Base-by-base conservation (phyloP, 352 stramenopile species). In the Halophytophthora batemanensis region DNA sequence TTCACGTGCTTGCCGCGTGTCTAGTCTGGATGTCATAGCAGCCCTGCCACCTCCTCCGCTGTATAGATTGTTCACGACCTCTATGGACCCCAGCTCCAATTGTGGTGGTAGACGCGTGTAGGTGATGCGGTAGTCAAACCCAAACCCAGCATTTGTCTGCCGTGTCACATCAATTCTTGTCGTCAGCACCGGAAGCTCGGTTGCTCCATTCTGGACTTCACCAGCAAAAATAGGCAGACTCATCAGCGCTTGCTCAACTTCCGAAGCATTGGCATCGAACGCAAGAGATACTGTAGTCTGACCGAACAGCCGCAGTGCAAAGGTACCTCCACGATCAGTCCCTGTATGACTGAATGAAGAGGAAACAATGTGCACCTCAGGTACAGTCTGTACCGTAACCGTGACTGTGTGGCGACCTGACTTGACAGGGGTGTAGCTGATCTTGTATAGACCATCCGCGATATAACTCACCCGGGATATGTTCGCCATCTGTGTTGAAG, bases 361-460 rank as follows among this genome's bases (percentile, higher is more conserved):
- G 5, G 71, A 87, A 8, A 98, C 72, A 23, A 77, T 60, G 36
- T 98, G 92, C 18, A 87, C 71, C 58, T 97, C 88, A 1, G 74
- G 71, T 0, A 74, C 55, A 12, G 76, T 87, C 46, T 94, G 77
- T 11, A 82, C 66, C 2, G 93, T 82, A 6, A 98, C 69, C 0
- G 73, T 75, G 22, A 98, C 66, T 0, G 87, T 97, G 63, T 98
- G 90, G 14, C 68, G 59, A 1, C 87, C 90, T 33, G 81, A 96
- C 31, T 80, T 68, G 36, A 89, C 69, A 1, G 93, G 90, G 1
- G 74, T 64, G 65, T 96, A 98, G 13, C 57, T 77, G 15, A 97
- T 74, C 13, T 82, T 81, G 72, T 97, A 97, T 21, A 79, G 50
- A 11, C 92, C 90, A 28, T 93, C 79, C 6, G 54, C 66, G 17